A percentile compares a stretch with the other conserved stretches of the same genome.
phyloP scores from a whole-genome alignment of 495 filamentous ascomycete genomes.

The Glonium stellatum region DNA sequence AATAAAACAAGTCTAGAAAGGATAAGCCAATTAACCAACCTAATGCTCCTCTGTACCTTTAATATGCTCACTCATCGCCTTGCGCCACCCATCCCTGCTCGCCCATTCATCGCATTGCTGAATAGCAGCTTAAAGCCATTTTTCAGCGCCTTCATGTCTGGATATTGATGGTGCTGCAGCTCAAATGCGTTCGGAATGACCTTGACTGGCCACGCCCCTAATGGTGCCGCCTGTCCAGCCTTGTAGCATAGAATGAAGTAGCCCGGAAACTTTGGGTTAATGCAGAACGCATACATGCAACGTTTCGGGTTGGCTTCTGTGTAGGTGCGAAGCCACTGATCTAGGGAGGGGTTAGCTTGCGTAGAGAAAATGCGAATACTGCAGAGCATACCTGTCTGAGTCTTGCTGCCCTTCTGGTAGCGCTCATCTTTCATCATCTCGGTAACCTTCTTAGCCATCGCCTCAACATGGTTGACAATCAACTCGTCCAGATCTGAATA shows the following conservation, averaged over 20 bases:
- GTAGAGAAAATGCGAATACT: not conserved
- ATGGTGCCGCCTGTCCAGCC: constrained; percentile 62
- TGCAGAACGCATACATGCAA: constrained; percentile 88
- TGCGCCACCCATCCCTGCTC: not conserved
- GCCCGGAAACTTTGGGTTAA: constrained; percentile 82
- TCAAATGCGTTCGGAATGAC: constrained; percentile 87
- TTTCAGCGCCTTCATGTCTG: constrained; percentile 87
- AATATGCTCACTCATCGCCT: no score
- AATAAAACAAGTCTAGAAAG: no score
- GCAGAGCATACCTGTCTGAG: constrained; percentile 68
- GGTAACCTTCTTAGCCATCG: constrained; percentile 95
- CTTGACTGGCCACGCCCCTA: constrained; percentile 80
- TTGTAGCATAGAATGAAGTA: constrained; percentile 97
- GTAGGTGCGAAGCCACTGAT: constrained; percentile 92
- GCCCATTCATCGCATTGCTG: not conserved
- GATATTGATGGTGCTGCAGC: constrained; percentile 76
- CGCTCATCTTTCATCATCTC: constrained; percentile 92
- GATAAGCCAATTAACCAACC: no score
- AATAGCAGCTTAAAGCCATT: constrained; percentile 75
- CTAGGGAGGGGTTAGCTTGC: constrained; percentile 40
- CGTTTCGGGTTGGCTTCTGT: constrained; percentile 92
- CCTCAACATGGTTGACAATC: constrained; percentile 93
- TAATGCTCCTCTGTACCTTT: no score
- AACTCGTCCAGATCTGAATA: constrained; percentile 96
- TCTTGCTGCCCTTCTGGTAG: constrained; percentile 70